Conservation (phyloP, 305 asterid genomes). For the Solanum hybrid region DNA sequence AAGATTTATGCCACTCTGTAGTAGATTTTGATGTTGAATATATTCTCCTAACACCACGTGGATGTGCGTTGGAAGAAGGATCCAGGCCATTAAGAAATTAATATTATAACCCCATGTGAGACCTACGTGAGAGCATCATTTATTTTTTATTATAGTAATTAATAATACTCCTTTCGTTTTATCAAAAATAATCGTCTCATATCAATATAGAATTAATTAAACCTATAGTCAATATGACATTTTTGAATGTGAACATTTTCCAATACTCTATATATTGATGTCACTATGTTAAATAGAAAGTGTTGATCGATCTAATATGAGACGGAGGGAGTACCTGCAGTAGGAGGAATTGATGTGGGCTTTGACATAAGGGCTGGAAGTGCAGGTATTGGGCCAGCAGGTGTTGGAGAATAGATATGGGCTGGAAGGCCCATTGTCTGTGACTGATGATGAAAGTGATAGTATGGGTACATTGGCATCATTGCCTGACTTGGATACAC, state of each 20-base stretch:
- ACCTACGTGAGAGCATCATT: not conserved
- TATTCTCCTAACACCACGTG: not conserved
- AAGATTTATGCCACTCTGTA: not conserved
- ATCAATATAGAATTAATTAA: too few species aligned
- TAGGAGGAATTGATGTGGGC: slow-evolving; percentile 66
- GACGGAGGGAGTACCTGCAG: slow-evolving; percentile 34
- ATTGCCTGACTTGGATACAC: slow-evolving; percentile 51
- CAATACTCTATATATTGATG: too few species aligned
- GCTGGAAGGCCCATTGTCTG: slow-evolving; percentile 86
- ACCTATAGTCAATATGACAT: too few species aligned
- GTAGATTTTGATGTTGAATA: not conserved
- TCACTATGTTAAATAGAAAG: too few species aligned
- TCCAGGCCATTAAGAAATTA: not conserved
- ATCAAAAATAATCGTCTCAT: too few species aligned
- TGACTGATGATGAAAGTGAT: slow-evolving; percentile 57
- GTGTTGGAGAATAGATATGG: slow-evolving; percentile 49
- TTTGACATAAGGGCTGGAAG: slow-evolving; percentile 53
- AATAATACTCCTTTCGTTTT: not conserved
- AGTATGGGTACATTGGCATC: slow-evolving; percentile 72
- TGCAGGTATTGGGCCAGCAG: slow-evolving; percentile 42
- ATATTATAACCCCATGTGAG: slow-evolving; percentile 1
- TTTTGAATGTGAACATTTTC: too few species aligned
- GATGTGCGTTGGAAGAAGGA: not conserved
- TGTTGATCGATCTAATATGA: too few species aligned
- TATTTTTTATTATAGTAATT: not conserved